phyloP scores from a whole-genome alignment of 1,284 basidiomycete genomes.

The Vanrija sp. region DNA sequence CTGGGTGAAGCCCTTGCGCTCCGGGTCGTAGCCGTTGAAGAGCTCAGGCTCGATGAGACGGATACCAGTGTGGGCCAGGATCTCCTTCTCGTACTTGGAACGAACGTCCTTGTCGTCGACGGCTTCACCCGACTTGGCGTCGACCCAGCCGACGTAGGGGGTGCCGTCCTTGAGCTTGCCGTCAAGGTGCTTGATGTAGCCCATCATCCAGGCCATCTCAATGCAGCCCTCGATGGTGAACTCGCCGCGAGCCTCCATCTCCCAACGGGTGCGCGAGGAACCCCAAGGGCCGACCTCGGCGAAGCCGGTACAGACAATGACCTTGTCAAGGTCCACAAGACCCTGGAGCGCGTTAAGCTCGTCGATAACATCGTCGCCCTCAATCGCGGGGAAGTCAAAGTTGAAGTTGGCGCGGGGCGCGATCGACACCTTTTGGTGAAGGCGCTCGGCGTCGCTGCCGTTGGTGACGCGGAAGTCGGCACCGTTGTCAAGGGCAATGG shows the following conservation, averaged over 20 bases:
- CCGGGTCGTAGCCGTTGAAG: constrained; percentile 95
- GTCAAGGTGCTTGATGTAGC: constrained; percentile 96
- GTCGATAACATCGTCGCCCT: constrained; percentile 61
- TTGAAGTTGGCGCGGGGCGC: constrained; percentile 96
- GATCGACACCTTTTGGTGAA: constrained; percentile 88
- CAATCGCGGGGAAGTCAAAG: constrained; percentile 83
- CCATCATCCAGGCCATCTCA: constrained; percentile 99
- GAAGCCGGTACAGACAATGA: constrained; percentile 92
- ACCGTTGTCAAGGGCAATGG: constrained; percentile 88
- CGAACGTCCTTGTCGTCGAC: constrained; percentile 97
- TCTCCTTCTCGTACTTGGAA: constrained; percentile 90
- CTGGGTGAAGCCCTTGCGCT: constrained; percentile 94
- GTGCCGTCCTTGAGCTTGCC: constrained; percentile 89
- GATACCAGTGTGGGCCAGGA: constrained; percentile 87
- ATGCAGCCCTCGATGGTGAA: constrained; percentile 96
- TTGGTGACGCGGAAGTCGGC: constrained; percentile 91
- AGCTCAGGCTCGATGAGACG: constrained; percentile 95
- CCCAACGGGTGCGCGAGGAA: constrained; percentile 96
- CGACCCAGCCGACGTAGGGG: constrained; percentile 96
- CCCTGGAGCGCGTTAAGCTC: constrained; percentile 75
- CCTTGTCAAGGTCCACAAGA: constrained; percentile 90
- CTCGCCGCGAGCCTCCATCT: constrained; percentile 92
- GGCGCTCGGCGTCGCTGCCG: constrained; percentile 86
- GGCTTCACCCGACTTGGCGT: constrained; percentile 89
- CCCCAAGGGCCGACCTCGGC: constrained; percentile 99